Evolutionary conservation across 2,329 filamentous ascomycete genomes (phyloP), one percentile per base, ranked within the genome.

Genomic region (Zasmidium cellare): DNA sequence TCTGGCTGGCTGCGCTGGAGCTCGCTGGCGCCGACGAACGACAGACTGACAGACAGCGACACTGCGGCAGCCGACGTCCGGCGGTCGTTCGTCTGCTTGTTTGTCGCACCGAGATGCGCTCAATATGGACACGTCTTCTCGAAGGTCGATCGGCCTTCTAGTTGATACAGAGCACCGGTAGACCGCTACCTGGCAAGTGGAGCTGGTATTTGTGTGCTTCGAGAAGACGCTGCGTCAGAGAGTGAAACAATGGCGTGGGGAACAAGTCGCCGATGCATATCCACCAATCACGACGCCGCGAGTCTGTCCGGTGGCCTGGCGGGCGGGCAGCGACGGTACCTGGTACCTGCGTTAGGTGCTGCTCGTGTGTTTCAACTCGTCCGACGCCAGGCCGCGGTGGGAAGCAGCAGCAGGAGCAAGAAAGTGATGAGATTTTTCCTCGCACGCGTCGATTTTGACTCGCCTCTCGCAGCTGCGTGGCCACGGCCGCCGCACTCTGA

Each of bases 171-270:
- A 9, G 23, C 44, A 46, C 47, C 55, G 54, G 58, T 9, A 41
- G 16, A 6, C 35, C 23, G 46, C 20, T 12, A 14, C 51, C 46
- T 51, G 14, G 41, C 23, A 51, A 41, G 25, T 35, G 45, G 20
- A 18, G 24, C 44, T 53, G 19, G 3, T 51, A 31, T 48, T 41
- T 18, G 25, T 28, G 25, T 50, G 45, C 46, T 58, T 58, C 51
- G 56, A 54, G 56, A 51, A 58, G 41, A 51, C 51, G 47, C 60
- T 44, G 53, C 51, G 60, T 62, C 55, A 46, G 35, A 60, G 52
- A 51, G 55, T 65, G 65, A 68, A 65, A 67, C 65, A 57, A 28
- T 55, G 52, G 53, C 59, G 56, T 59, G 63, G 61, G 57, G 57
- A 57, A 55, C 31, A 14, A 31, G 23, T 28, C 38, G 9, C 35